Evolutionary conservation across 805 yeast genomes (phyloP).

Genomic region (Starmerella bombicola): DNA sequence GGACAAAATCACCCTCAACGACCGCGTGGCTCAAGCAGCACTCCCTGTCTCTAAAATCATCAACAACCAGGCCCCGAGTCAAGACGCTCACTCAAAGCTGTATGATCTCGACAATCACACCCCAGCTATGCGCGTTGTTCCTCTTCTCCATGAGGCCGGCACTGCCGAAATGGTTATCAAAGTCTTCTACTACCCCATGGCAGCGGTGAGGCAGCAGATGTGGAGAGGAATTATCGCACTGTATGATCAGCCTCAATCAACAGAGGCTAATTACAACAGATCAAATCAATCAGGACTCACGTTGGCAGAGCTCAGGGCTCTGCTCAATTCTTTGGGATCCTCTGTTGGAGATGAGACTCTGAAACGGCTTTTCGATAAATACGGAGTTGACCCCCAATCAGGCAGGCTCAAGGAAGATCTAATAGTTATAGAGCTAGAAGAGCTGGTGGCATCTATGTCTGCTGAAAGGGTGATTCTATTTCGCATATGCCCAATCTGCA

Average conservation of each 20-base stretch:
- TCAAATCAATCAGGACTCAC: slow-evolving; percentile 30
- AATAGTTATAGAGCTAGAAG: slow-evolving; percentile 41
- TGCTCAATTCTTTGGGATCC: slow-evolving; percentile 55
- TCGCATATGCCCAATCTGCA: slow-evolving; percentile 72
- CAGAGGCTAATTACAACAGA: slow-evolving; percentile 27
- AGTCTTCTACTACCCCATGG: slow-evolving; percentile 57
- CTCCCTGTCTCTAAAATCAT: slow-evolving; percentile 43
- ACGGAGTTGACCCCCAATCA: slow-evolving; percentile 29
- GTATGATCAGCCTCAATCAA: slow-evolving; percentile 32
- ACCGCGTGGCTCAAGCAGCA: slow-evolving; percentile 57
- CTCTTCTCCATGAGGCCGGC: slow-evolving; percentile 18
- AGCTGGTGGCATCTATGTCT: slow-evolving; percentile 24
- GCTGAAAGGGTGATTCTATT: slow-evolving; percentile 42
- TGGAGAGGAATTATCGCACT: slow-evolving; percentile 54
- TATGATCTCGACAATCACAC: slow-evolving; percentile 22
- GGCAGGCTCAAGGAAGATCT: slow-evolving; percentile 40
- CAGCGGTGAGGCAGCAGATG: slow-evolving; percentile 48
- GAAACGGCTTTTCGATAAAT: slow-evolving; percentile 25
- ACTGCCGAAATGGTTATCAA: slow-evolving; percentile 39
- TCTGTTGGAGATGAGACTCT: slow-evolving; percentile 29
- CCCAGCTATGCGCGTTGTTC: slow-evolving; percentile 14
- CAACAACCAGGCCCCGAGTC: slow-evolving; percentile 24
- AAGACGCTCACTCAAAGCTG: slow-evolving; percentile 30
- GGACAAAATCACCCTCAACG: slow-evolving; percentile 73
- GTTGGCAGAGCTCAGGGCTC: slow-evolving; percentile 47